Base-by-base conservation (phyloP, 73 alveolate genomes). In the Paramecium sexaurelia region DNA sequence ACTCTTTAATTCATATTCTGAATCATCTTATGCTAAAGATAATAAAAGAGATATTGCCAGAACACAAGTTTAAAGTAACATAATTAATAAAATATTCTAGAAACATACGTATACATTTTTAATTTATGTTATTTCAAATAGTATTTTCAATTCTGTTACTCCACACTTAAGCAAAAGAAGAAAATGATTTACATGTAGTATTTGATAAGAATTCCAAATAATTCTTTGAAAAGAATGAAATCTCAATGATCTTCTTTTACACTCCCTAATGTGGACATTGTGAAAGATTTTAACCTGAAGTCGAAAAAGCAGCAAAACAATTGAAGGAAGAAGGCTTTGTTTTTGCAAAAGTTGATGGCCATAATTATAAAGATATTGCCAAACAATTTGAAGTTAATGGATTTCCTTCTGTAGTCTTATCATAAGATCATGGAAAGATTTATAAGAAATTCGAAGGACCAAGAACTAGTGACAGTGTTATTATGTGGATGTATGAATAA, bases 261-360 rank as follows among this genome's bases (percentile, higher is more conserved):
- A 78, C 90, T 41, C 90, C 90, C 0, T 15, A 78, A 40, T 78
- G 90, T 78, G 90, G 90, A 5, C 90, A 78, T 78, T 78, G 90
- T 24, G 90, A 78, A 40, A 78, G 55, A 78, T 78, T 78, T 32
- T 15, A 78, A 40, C 90, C 90, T 36, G 90, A 78, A 41, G 90
- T 78, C 1, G 90, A 78, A 24, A 78, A 78, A 36, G 90, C 90
- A 13, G 90, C 90, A 1, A 78, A 78, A 22, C 7, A 40, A 41
- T 43, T 78, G 4, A 78, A 78, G 41, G 90, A 78, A 19, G 90
- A 78, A 19, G 90, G 73, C 40, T 29, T 78, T n/a, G 40, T 26
- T 15, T 78, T 78, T 78, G 90, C 75, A 24, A 78, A 78, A 43
- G 90, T 78, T 26, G 90, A 78, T 45, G 90, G 90, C 5, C 90